Evolutionary conservation across 768 basidiomycete species (phyloP).

Genomic region (Arthromyces matolae): DNA sequence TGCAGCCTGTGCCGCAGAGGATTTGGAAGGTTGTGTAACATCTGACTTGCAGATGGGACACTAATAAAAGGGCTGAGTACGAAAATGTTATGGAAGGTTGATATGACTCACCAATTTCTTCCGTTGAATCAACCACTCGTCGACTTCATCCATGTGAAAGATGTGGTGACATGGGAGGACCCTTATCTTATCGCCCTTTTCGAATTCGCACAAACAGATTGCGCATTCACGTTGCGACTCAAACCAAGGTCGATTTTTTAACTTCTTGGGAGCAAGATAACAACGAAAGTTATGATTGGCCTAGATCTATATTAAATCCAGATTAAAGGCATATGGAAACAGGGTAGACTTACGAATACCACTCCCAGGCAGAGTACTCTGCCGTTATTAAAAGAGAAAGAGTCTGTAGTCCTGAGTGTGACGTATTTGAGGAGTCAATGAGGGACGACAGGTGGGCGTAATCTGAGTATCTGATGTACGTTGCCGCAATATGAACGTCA

Average conservation of each 20-base stretch:
- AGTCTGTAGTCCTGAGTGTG: conserved; percentile 72
- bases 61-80: conserved; percentile 34
- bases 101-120: conserved; percentile 80
- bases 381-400: conserved; percentile 74
- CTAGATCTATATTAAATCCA: conserved; percentile 33
- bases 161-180: conserved; percentile 93
- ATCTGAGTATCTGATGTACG: conserved; percentile 84
- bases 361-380: conserved; percentile 84
- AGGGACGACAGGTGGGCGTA: conserved; percentile 68
- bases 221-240: conserved; percentile 84
- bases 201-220: conserved; percentile 88
- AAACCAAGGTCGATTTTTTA: conserved; percentile 63
- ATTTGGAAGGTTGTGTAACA: conserved; percentile 60
- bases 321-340: neutral
- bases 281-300: conserved; percentile 80
- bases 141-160: conserved; percentile 89
- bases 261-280: conserved; percentile 61
- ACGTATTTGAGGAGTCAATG: conserved; percentile 71
- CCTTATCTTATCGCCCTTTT: conserved; percentile 83
- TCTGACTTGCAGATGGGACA: conserved; percentile 93
- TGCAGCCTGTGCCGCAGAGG: conserved; percentile 2
- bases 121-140: conserved; percentile 87
- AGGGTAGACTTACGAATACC: conserved; percentile 71
- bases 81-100: neutral
- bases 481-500: conserved; percentile 79